These are phyloP conservation scores for Musa schizocarpa DNA, from an alignment of 176 grass and related monocot species.

Conservation along the genomic window DNA sequence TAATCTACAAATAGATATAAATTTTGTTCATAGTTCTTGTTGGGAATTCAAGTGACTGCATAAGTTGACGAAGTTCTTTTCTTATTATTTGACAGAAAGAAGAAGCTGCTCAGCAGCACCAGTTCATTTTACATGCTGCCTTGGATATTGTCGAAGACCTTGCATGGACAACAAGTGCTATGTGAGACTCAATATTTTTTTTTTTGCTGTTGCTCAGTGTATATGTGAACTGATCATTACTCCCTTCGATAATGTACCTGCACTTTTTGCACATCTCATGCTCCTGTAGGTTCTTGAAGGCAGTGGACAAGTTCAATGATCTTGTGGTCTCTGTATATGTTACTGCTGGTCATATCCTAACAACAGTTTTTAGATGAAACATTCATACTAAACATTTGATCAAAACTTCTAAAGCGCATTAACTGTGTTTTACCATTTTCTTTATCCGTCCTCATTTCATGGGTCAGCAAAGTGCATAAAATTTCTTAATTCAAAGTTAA, in stretches of 20 bases:
- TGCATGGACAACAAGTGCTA: slow-evolving; percentile 46
- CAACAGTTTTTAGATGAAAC: background rate
- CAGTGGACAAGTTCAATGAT: slow-evolving; percentile 69
- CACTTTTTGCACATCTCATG: background rate
- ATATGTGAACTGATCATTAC: background rate
- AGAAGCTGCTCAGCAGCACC: slow-evolving; percentile 74
- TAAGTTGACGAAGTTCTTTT: background rate
- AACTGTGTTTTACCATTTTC: background rate
- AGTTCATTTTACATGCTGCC: slow-evolving; percentile 87
- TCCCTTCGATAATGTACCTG: slow-evolving; percentile 12
- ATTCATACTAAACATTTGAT: background rate
- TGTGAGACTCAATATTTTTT: slow-evolving; percentile 16
- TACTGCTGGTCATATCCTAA: slow-evolving; percentile 77
- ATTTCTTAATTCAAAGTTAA: background rate
- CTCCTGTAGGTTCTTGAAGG: slow-evolving; percentile 65
- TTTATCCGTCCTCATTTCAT: background rate
- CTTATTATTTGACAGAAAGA: slow-evolving; percentile 47
- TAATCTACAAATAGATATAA: background rate
- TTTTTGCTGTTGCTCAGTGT: background rate
- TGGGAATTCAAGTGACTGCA: background rate
- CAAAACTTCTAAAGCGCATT: background rate
- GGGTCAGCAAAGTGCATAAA: background rate
- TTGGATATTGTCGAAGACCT: slow-evolving; percentile 91
- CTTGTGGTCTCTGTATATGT: slow-evolving; percentile 61
- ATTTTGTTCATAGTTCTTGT: background rate